Evolutionary conservation across 768 basidiomycete species (phyloP).

Genomic region (Suillus spraguei): DNA sequence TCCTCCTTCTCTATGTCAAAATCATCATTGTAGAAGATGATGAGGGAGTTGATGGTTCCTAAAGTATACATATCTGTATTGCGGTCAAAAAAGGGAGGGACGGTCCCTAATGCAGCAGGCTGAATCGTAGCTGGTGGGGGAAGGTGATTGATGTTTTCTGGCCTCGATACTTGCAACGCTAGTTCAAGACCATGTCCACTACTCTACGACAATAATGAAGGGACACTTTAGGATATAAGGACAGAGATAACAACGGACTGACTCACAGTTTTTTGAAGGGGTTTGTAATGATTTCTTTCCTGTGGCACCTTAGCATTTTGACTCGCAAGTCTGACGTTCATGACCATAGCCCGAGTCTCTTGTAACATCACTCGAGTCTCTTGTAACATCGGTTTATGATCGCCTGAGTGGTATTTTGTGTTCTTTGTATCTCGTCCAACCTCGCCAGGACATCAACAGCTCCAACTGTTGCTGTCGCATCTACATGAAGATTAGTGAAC

Average conservation of each 20-base stretch:
- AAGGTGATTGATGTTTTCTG: background rate
- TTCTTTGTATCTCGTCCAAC: background rate
- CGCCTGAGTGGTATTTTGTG: too few relatives aligned
- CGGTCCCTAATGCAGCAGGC: background rate
- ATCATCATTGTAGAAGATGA: background rate
- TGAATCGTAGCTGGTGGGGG: background rate
- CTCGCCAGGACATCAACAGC: too few relatives aligned
- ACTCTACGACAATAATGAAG: background rate
- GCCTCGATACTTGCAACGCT: background rate
- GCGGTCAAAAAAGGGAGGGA: background rate
- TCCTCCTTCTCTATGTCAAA: background rate
- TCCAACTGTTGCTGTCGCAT: background rate
- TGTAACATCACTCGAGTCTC: too few relatives aligned
- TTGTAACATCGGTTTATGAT: too few relatives aligned
- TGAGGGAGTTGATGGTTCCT: background rate
- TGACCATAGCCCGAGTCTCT: background rate
- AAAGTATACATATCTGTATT: background rate
- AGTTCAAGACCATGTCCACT: background rate
- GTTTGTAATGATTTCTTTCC: background rate
- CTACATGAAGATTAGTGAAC: background rate
- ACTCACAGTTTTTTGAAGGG: constrained; percentile 1
- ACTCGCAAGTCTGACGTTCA: background rate
- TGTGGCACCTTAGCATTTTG: background rate
- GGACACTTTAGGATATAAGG: background rate
- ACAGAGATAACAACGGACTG: background rate